phyloP scores from a whole-genome alignment of 2,329 filamentous ascomycete species.

The Trichoderma koningii region DNA sequence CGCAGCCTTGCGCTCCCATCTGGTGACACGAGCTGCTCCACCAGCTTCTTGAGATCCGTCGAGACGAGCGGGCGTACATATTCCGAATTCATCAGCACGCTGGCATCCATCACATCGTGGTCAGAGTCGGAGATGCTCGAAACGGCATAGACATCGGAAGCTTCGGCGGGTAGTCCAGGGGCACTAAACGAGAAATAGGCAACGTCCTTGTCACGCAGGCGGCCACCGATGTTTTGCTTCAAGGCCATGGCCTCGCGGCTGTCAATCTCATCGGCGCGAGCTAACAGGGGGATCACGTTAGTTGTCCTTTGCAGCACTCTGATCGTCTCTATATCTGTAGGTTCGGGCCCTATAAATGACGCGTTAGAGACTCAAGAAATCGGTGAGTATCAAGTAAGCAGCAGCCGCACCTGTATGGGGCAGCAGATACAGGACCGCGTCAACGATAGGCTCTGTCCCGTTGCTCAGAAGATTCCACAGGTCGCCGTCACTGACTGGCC shows the following conservation, averaged over 20 bases:
- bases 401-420: slow-evolving; percentile 59
- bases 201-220: slow-evolving; percentile 60
- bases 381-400: slow-evolving; percentile 32
- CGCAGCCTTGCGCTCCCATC: slow-evolving; percentile 80
- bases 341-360: slow-evolving; percentile 37
- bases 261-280: slow-evolving; percentile 71
- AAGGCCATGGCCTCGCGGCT: slow-evolving; percentile 56
- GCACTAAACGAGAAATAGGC: slow-evolving; percentile 64
- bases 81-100: slow-evolving; percentile 86
- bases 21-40: slow-evolving; percentile 74
- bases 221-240: slow-evolving; percentile 61
- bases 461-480: slow-evolving; percentile 76
- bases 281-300: slow-evolving; percentile 82
- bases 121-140: slow-evolving; percentile 74
- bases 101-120: slow-evolving; percentile 85
- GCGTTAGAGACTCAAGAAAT: neutral
- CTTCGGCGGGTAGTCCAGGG: slow-evolving; percentile 39
- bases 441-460: slow-evolving; percentile 79
- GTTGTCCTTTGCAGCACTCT: slow-evolving; percentile 69
- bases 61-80: slow-evolving; percentile 78
- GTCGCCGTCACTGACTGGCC: slow-evolving; percentile 71
- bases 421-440: slow-evolving; percentile 82
- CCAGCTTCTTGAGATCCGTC: slow-evolving; percentile 71
- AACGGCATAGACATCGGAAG: slow-evolving; percentile 66
- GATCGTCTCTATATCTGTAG: slow-evolving; percentile 68